Evolutionary conservation across 2,329 filamentous ascomycete species (phyloP).

Genomic region (Ophiostoma tasmaniense): DNA sequence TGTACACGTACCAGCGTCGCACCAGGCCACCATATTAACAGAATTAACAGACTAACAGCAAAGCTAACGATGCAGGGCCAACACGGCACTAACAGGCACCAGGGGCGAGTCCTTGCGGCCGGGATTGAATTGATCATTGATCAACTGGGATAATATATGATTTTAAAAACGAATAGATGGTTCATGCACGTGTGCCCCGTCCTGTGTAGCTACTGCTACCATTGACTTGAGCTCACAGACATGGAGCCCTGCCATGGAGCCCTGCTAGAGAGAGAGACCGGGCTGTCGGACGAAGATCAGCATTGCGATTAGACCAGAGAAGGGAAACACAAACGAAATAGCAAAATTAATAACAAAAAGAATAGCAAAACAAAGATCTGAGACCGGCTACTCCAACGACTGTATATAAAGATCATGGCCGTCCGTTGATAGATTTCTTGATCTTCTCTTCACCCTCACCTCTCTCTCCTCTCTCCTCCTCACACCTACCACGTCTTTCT

Average conservation of each 20-base stretch:
- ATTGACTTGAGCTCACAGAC: not conserved
- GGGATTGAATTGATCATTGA: not conserved
- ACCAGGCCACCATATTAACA: no score
- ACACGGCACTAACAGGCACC: not conserved
- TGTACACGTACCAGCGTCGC: not conserved
- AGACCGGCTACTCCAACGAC: not conserved
- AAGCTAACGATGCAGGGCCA: not conserved
- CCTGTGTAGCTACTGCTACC: no score
- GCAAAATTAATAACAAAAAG: not conserved
- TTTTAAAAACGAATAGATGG: no score
- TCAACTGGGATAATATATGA: not conserved
- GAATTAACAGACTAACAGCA: no score
- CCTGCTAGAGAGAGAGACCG: no score
- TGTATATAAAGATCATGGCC: not conserved
- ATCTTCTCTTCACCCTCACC: not conserved
- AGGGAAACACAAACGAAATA: not conserved
- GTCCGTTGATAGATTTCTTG: not conserved
- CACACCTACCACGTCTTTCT: not conserved
- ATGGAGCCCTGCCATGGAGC: not conserved
- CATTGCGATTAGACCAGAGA: not conserved
- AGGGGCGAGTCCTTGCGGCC: not conserved
- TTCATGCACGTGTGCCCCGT: not conserved
- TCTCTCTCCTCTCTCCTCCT: not conserved
- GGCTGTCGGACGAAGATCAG: not conserved
- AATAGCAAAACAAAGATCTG: not conserved